Percentiles rank a stretch among this genome's conserved stretches.
phyloP scores from a whole-genome alignment of 2,329 filamentous ascomycete species.

The Aspergillus cejpii region DNA sequence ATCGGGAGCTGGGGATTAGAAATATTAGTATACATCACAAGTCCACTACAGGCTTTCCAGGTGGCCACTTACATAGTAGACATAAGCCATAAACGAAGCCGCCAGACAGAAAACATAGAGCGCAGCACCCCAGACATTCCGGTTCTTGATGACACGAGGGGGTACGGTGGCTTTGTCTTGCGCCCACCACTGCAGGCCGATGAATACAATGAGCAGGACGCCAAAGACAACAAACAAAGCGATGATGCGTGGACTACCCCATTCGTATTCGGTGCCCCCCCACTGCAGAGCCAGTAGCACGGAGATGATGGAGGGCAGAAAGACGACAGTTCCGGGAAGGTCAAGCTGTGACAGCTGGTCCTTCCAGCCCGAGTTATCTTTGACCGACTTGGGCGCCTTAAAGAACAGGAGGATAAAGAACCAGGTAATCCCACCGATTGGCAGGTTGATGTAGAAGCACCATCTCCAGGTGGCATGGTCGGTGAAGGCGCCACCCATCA shows the following conservation, averaged over 20 bases:
- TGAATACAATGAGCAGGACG: constrained; percentile 43
- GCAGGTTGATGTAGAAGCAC: constrained; percentile 41
- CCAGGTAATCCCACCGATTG: constrained; percentile 30
- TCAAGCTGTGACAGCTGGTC: constrained; percentile 34
- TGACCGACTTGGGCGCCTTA: constrained; percentile 21
- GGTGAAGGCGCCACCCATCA: constrained; percentile 44
- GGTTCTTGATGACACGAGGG: constrained; percentile 40
- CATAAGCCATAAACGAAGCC: constrained; percentile 40
- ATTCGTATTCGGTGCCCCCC: constrained; percentile 42
- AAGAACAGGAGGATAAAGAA: constrained; percentile 31
- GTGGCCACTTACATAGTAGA: constrained; percentile 41
- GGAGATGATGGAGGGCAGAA: constrained; percentile 6
- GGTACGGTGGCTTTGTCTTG: constrained; percentile 43
- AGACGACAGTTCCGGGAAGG: constrained; percentile 6
- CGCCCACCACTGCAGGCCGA: constrained; percentile 32
- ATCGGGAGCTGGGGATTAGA: constrained; percentile 43
- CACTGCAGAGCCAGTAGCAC: constrained; percentile 12
- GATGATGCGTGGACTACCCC: constrained; percentile 43
- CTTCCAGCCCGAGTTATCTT: constrained; percentile 19
- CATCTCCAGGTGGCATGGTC: constrained; percentile 40
- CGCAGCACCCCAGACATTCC: constrained; percentile 39
- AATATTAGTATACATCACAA: too few relatives aligned
- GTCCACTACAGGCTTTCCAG: too few relatives aligned
- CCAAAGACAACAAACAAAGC: constrained; percentile 47
- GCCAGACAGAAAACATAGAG: constrained; percentile 40